These are phyloP conservation scores for Cubamyces sp. DNA, from an alignment of 768 basidiomycete genomes.

Conservation along the genomic window DNA sequence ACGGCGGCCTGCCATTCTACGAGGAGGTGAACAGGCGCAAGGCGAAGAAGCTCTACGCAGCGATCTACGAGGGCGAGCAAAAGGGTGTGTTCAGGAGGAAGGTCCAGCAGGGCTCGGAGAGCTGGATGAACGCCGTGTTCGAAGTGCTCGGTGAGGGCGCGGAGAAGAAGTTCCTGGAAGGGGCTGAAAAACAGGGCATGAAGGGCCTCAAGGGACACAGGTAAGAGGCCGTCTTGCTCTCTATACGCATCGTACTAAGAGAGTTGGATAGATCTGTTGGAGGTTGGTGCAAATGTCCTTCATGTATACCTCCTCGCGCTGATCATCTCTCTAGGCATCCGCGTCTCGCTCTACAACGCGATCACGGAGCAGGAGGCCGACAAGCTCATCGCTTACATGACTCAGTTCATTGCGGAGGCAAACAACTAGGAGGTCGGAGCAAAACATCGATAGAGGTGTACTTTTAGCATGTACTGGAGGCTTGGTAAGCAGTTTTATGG, in stretches of 20 bases:
- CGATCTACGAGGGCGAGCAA: slow-evolving; percentile 68
- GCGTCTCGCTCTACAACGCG: slow-evolving; percentile 64
- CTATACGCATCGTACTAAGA: neutral
- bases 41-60: slow-evolving; percentile 75
- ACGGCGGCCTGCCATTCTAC: slow-evolving; percentile 70
- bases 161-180: slow-evolving; percentile 76
- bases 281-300: slow-evolving; percentile 34
- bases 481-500: neutral
- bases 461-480: slow-evolving; percentile 1
- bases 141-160: slow-evolving; percentile 71
- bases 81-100: slow-evolving; percentile 72
- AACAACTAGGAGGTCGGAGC: neutral
- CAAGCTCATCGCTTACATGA: slow-evolving; percentile 35
- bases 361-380: slow-evolving; percentile 53
- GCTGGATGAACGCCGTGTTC: slow-evolving; percentile 97
- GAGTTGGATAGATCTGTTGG: slow-evolving; percentile 41
- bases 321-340: slow-evolving; percentile 45
- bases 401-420: slow-evolving; percentile 31
- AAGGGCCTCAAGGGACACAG: slow-evolving; percentile 92
- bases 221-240: slow-evolving; percentile 45
- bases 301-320: neutral
- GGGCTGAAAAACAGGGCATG: slow-evolving; percentile 80
- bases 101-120: slow-evolving; percentile 75
- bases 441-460: slow-evolving; percentile 6
- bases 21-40: slow-evolving; percentile 72